phyloP scores from a whole-genome alignment of 78 protist genomes.

The Guillardia theta region DNA sequence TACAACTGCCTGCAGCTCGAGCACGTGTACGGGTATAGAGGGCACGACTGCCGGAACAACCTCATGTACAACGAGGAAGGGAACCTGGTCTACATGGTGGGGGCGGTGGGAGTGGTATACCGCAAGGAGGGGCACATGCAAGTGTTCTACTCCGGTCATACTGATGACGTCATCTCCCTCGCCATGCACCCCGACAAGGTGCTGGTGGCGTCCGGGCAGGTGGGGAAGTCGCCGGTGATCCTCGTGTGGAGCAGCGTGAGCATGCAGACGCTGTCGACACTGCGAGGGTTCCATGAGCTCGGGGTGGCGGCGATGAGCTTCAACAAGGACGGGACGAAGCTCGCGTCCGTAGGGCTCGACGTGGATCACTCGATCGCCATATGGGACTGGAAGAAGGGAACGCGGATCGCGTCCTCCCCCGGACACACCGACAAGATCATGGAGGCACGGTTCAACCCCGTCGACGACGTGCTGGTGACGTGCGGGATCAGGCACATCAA shows the following conservation, averaged over 20 bases:
- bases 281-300: neutral
- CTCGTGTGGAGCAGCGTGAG: neutral
- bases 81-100: conserved; percentile 9
- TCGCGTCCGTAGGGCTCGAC: conserved; percentile 52
- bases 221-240: neutral
- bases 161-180: conserved; percentile 19
- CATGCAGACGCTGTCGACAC: neutral
- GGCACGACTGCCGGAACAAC: conserved; percentile 40
- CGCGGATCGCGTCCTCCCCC: neutral
- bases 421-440: neutral
- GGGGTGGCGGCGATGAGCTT: conserved; percentile 53
- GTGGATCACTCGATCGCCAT: conserved; percentile 57
- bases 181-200: conserved; percentile 23
- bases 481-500: conserved; percentile 52
- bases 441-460: conserved; percentile 7
- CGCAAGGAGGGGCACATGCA: conserved; percentile 8
- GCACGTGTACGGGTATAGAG: conserved; percentile 43
- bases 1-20: conserved; percentile 45
- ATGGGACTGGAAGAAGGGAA: conserved; percentile 54
- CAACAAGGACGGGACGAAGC: conserved; percentile 21
- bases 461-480: conserved; percentile 33
- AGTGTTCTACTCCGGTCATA: conserved; percentile 5
- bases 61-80: neutral
- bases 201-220: conserved; percentile 58
- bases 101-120: conserved; percentile 30